Conservation (phyloP, 1,284 basidiomycete species). For the Cerioporus squamosus region DNA sequence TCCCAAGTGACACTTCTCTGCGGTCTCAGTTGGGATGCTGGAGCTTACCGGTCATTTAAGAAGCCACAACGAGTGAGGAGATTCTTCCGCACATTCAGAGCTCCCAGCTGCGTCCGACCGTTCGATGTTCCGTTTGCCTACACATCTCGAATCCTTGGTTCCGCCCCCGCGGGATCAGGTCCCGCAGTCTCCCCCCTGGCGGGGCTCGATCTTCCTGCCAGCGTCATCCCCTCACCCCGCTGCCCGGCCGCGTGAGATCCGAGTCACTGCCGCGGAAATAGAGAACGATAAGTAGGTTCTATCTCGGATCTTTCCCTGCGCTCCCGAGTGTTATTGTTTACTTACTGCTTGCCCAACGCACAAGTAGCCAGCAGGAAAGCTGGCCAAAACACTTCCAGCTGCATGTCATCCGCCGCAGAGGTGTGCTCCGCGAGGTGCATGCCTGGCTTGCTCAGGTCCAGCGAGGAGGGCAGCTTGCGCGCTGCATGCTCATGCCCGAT, state of each 20-base stretch:
- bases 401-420: constrained; percentile 45
- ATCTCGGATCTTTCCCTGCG: background rate
- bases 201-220: constrained; percentile 56
- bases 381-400: constrained; percentile 60
- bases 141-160: constrained; percentile 59
- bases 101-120: constrained; percentile 14
- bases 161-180: constrained; percentile 54
- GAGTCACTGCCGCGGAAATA: constrained; percentile 65
- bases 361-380: constrained; percentile 39
- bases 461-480: constrained; percentile 40
- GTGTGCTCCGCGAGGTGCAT: constrained; percentile 51
- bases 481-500: constrained; percentile 68
- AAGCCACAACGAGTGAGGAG: constrained; percentile 20
- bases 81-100: constrained; percentile 20
- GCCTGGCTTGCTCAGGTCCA: constrained; percentile 49
- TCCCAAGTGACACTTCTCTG: constrained; percentile 20
- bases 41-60: constrained; percentile 19
- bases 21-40: constrained; percentile 21
- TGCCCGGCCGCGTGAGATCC: constrained; percentile 48
- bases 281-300: constrained; percentile 65
- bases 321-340: background rate
- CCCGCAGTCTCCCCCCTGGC: constrained; percentile 50
- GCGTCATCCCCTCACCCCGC: constrained; percentile 31
- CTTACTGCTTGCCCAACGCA: constrained; percentile 12
- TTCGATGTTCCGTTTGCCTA: constrained; percentile 56